A percentile compares a stretch with the other conserved stretches of the same genome.
These are phyloP conservation scores for Brassica hybrid DNA, from an alignment of 441 rosid species.

Conservation along the genomic window DNA sequence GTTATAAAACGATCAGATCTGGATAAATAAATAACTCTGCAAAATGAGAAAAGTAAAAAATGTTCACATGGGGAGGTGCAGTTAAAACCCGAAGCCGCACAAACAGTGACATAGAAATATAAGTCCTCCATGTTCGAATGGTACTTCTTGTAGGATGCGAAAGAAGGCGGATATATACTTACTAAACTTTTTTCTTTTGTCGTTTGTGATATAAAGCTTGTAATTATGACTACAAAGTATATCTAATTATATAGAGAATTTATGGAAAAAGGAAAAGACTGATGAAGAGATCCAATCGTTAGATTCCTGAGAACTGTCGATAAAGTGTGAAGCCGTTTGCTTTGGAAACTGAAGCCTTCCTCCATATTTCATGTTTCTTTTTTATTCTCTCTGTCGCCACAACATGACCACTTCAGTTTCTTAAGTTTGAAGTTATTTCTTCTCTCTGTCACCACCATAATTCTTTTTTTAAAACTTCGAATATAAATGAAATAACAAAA, in stretches of 20 bases:
- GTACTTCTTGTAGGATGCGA: constrained; percentile 6
- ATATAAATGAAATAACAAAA: not conserved
- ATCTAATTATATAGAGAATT: not conserved
- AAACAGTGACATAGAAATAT: constrained; percentile 24
- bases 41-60: constrained; percentile 2
- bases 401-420: constrained; percentile 11
- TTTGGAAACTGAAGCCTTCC: constrained; percentile 45
- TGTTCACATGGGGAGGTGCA: constrained; percentile 34
- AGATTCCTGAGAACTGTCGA: constrained; percentile 18
- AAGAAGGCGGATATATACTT: not conserved
- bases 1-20: constrained; percentile 15
- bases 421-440: constrained; percentile 19
- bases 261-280: not conserved
- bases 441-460: not conserved
- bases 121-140: constrained; percentile 23
- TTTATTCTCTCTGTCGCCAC: not conserved
- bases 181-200: not conserved
- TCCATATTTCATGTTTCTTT: constrained; percentile 28
- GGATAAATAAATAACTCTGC: not conserved
- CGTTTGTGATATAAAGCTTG: constrained; percentile 9
- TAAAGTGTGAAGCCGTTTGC: constrained; percentile 42
- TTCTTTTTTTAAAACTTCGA: not conserved
- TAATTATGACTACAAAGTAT: not conserved
- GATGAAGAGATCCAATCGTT: constrained; percentile 31
- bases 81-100: constrained; percentile 25